Conservation (phyloP, 805 yeast species). For the Candida koratica region DNA sequence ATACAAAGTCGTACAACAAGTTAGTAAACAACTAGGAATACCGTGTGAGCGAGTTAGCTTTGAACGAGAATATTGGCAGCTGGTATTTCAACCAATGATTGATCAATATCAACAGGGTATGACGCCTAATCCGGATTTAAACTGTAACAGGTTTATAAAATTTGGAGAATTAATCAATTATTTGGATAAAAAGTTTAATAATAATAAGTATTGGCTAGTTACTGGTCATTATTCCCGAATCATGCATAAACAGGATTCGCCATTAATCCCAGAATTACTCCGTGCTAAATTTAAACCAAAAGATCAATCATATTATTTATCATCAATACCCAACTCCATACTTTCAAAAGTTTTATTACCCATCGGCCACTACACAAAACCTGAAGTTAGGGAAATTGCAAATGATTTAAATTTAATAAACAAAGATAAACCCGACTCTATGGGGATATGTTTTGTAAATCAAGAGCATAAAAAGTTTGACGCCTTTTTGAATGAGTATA, state of each 20-base stretch:
- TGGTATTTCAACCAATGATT: constrained; percentile 91
- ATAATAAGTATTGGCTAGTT: constrained; percentile 71
- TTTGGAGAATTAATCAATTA: constrained; percentile 73
- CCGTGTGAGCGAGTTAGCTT: constrained; percentile 75
- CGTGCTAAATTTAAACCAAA: constrained; percentile 58
- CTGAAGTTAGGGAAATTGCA: constrained; percentile 70
- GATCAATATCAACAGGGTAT: constrained; percentile 62
- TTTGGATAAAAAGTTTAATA: constrained; percentile 35
- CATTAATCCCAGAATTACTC: constrained; percentile 44
- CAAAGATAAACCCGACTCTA: constrained; percentile 86
- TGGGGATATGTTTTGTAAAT: constrained; percentile 88
- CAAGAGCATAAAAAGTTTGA: constrained; percentile 60
- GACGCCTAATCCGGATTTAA: constrained; percentile 94
- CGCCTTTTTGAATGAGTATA: constrained; percentile 69
- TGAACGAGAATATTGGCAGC: constrained; percentile 88
- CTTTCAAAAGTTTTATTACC: constrained; percentile 65
- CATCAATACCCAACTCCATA: constrained; percentile 52
- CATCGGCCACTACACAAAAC: constrained; percentile 72
- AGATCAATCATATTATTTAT: constrained; percentile 89
- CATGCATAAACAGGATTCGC: constrained; percentile 25
- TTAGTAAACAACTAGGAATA: constrained; percentile 57
- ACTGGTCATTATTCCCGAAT: constrained; percentile 80
- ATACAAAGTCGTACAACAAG: constrained; percentile 76
- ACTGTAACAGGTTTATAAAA: constrained; percentile 80
- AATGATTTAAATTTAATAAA: constrained; percentile 48